phyloP scores from a whole-genome alignment of 1,139 yeast genomes.

The Magnusiomyces clavatus region DNA sequence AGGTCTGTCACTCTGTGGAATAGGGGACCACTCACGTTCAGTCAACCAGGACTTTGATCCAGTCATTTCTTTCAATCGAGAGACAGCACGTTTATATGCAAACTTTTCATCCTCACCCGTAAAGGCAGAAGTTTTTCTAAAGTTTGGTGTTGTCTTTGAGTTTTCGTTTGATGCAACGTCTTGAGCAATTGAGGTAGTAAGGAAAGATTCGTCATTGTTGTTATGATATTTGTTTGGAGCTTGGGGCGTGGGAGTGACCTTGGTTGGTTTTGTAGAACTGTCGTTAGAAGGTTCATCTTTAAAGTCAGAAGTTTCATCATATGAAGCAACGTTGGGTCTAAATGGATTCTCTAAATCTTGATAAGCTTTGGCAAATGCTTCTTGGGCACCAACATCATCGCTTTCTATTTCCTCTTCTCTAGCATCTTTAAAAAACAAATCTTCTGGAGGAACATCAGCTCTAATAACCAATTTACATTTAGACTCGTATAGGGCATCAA shows the following conservation, averaged over 20 bases:
- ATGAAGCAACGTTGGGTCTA: conserved; percentile 60
- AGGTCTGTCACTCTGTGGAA: conserved; percentile 46
- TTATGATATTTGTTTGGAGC: conserved; percentile 2
- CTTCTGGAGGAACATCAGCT: conserved; percentile 43
- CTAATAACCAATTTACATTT: conserved; percentile 51
- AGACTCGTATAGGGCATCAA: conserved; percentile 65
- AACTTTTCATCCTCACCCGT: conserved; percentile 75
- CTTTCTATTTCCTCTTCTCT: conserved; percentile 15
- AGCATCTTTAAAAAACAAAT: conserved; percentile 49
- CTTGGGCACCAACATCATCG: conserved; percentile 44
- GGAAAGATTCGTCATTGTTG: conserved; percentile 7
- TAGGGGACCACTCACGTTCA: conserved; percentile 46
- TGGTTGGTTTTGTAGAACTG: too few relatives aligned
- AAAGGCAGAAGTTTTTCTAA: conserved; percentile 47
- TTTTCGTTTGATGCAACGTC: conserved; percentile 9
- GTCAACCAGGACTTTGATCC: conserved; percentile 47
- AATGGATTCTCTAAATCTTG: conserved; percentile 57
- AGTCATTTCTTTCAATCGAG: conserved; percentile 62
- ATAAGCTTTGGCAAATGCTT: conserved; percentile 58
- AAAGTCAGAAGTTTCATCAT: conserved; percentile 23
- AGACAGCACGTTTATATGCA: conserved; percentile 66
- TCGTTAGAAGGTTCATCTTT: too few relatives aligned
- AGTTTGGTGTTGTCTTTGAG: conserved; percentile 28
- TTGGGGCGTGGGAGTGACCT: not conserved
- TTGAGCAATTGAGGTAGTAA: not conserved